Base-by-base conservation (phyloP, 2,329 filamentous ascomycete genomes). In the Cladosporium sp. region DNA sequence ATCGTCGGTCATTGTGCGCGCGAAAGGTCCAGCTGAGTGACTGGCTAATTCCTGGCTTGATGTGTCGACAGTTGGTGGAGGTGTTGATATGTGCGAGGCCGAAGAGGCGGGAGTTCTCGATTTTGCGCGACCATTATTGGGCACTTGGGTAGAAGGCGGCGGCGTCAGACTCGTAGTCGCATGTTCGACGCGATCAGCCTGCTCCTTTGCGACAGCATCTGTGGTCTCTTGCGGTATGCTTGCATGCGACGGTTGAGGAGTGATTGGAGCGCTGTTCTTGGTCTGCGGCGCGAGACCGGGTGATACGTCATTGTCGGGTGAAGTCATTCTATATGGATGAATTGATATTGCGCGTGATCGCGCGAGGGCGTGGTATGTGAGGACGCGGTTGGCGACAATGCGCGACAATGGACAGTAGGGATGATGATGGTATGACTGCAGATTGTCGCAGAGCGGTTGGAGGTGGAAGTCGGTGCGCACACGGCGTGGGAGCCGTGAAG, bases 101-200 rank as follows among this genome's bases (percentile, higher is more conserved):
- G 76, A 69, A 15, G 78, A 77, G 9, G 78, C 78, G 9, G 79
- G 72, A 25, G 75, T 76, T 41, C 73, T 67, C 47, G 66, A 70
- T 58, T 66, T 70, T 50, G 65, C 60, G 47, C 51, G 55, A 30
- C 7, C 30, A 27, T 41, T 41, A 36, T 41, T 50, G 22, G 74
- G 72, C 7, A 77, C 61, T 59, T 84, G 82, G 2, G 79, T 78
- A 2, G 82, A 84, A 8, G 80, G 81, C 19, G 82, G 82, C 11
- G 82, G 80, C 11, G 82, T 84, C 69, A 83, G 9, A 25, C 49
- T 51, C 19, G 40, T 50, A 6, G 53, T 47, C 36, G 54, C 51
- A 46, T 75, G 39, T 70, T 66, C 19, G 69, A 54, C 20, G 40
- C 47, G 45, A 18, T 50, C 38, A 7, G 53, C 19, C 45, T 57